A percentile compares a stretch with the other conserved stretches of the same genome.
These are phyloP conservation scores for Backusella australiensis DNA, from an alignment of 192 early-diverging fungal species.

Conservation along the genomic window DNA sequence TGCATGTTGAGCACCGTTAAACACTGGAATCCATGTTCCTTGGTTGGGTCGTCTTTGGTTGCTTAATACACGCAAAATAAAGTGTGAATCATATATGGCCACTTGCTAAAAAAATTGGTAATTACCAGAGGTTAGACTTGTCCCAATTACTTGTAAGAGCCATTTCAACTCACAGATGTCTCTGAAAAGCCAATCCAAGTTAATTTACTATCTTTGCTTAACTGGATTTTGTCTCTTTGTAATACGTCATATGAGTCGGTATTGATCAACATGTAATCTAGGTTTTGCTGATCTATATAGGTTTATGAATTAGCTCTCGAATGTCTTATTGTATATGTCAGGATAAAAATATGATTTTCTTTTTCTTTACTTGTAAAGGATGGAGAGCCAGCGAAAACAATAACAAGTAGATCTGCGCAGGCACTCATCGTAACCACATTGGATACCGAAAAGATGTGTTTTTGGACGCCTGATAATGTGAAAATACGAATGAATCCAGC, in stretches of 20 bases:
- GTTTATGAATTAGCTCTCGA: no score
- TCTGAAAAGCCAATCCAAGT: constrained; percentile 88
- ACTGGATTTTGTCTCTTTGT: constrained; percentile 58
- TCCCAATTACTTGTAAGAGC: no score
- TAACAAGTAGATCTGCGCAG: constrained; percentile 37
- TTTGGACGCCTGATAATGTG: constrained; percentile 76
- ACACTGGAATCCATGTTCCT: constrained; percentile 80
- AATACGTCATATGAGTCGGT: constrained; percentile 47
- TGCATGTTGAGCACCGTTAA: constrained; percentile 58
- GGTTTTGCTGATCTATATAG: constrained; percentile 41
- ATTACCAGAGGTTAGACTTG: background rate
- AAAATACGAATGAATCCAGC: constrained; percentile 78
- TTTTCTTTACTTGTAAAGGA: background rate
- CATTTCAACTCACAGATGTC: constrained; percentile 47
- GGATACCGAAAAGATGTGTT: constrained; percentile 62
- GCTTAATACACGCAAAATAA: constrained; percentile 71
- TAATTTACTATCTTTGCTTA: constrained; percentile 59
- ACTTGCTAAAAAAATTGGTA: constrained; percentile 52
- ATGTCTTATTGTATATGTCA: background rate
- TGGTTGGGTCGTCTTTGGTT: constrained; percentile 61
- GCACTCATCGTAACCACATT: constrained; percentile 45
- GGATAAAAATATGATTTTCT: background rate
- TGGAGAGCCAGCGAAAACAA: background rate
- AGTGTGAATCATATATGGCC: constrained; percentile 75
- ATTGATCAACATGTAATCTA: constrained; percentile 69